Base-by-base conservation (phyloP, 306 rosid genomes). In the Begonia peltatifolia region DNA sequence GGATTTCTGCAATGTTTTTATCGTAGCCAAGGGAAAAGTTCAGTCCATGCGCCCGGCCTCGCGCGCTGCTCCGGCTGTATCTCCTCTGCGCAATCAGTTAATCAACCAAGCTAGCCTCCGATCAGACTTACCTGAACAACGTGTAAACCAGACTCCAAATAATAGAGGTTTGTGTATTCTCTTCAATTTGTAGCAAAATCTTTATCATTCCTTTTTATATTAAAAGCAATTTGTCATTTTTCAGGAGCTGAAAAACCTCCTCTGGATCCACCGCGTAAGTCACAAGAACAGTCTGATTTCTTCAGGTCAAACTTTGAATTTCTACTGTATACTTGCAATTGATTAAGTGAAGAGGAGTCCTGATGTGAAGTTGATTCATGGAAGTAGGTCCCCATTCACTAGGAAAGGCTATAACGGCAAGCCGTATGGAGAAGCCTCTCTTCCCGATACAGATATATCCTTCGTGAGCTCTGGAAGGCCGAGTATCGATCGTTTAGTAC, bases 381-480 rank as follows among this genome's bases (percentile, higher is more conserved):
- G 35, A 65, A 77, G 46, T 86, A 89, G 97, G 80, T 89, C 97
- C 15, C 97, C 97, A 13, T 75, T 90, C 67, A 66, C 74, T 42
- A 70, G 94, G 74, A 90, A 67, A 65, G 79, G 82, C 55, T 62
- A 65, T 44, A 71, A 54, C 60, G 79, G 81, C n/a, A 90, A 52
- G 60, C 63, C 77, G 12, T 71, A 74, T 55, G 70, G 68, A 42
- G 87, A 83, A 17, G 44, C 46, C 41, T 43, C 63, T 18, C 2
- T 59, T 44, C 61, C 76, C 9, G 87, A 83, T 17, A 23, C 59
- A 35, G 97, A 90, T 60, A 76, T 85, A 70, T 83, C 92, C 46
- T 85, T 74, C 54, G 76, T 80, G 23, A 71, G 84, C 72, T 52
- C 76, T 11, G 81, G 82, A 49, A 83, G 94, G 68, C 16, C 72